These are phyloP conservation scores for Arthromyces matolae DNA, from an alignment of 768 basidiomycete species.

Conservation along the genomic window DNA sequence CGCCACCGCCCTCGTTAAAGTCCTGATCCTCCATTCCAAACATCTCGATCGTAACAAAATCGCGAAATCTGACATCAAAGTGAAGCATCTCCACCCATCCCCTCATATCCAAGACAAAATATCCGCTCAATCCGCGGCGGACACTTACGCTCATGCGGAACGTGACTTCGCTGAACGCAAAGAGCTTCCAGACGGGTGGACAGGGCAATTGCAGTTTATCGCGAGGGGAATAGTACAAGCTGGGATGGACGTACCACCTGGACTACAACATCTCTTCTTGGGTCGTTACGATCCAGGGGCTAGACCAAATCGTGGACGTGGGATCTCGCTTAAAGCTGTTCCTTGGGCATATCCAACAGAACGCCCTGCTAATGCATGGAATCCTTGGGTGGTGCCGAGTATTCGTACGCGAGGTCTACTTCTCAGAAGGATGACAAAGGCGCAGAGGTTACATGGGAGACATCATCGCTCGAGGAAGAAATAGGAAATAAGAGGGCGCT, in stretches of 20 bases:
- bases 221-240: slow-evolving; percentile 15
- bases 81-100: not conserved
- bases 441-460: slow-evolving; percentile 1
- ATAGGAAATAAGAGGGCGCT: not conserved
- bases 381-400: slow-evolving; percentile 13
- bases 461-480: not conserved
- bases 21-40: slow-evolving; percentile 26
- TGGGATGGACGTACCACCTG: slow-evolving; percentile 17
- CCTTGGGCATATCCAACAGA: slow-evolving; percentile 13
- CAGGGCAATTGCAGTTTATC: slow-evolving; percentile 12
- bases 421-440: not conserved
- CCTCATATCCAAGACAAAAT: not conserved
- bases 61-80: not conserved
- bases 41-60: not conserved
- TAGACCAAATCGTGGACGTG: not conserved
- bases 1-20: slow-evolving; percentile 57
- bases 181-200: slow-evolving; percentile 10
- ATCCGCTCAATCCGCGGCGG: not conserved
- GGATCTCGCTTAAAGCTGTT: slow-evolving; percentile 5
- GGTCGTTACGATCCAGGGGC: slow-evolving; percentile 14
- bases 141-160: not conserved
- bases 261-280: slow-evolving; percentile 18
- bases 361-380: not conserved
- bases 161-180: not conserved
- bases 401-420: slow-evolving; percentile 11